Evolutionary conservation across 495 filamentous ascomycete species (phyloP).

Genomic region (Neurospora terricola): DNA sequence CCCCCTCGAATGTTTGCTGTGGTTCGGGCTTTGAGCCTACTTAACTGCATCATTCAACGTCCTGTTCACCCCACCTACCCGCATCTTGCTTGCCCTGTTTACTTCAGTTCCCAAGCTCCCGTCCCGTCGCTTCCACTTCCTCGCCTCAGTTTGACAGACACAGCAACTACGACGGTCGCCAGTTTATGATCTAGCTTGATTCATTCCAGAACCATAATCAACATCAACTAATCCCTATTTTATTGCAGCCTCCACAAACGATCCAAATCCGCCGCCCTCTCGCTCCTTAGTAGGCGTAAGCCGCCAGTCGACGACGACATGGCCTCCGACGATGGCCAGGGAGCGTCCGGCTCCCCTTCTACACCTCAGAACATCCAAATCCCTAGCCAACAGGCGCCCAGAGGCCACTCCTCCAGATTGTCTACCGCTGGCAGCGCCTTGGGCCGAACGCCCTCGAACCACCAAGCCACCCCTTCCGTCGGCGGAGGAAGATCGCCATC

Average conservation of each 20-base stretch:
- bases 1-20: background rate
- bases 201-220: background rate
- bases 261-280: slow-evolving; percentile 41
- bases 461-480: slow-evolving; percentile 13
- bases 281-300: slow-evolving; percentile 37
- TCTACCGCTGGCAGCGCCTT: slow-evolving; percentile 27
- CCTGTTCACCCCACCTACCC: background rate
- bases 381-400: slow-evolving; percentile 20
- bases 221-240: slow-evolving; percentile 4
- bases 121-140: background rate
- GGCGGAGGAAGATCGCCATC: slow-evolving; percentile 17
- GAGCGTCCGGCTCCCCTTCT: slow-evolving; percentile 17
- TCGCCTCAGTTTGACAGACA: background rate
- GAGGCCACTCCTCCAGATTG: slow-evolving; percentile 31
- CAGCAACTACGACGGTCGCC: background rate
- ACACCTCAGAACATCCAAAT: slow-evolving; percentile 24
- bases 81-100: background rate
- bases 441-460: slow-evolving; percentile 26
- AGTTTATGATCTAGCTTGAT: background rate
- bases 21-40: background rate
- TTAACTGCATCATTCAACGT: background rate
- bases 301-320: slow-evolving; percentile 34
- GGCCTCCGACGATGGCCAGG: slow-evolving; percentile 29
- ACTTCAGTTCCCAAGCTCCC: background rate
- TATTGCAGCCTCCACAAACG: slow-evolving; percentile 37